Evolutionary conservation across 306 rosid genomes (phyloP), one percentile per base, ranked within the genome.

Genomic region (Prunus padus): DNA sequence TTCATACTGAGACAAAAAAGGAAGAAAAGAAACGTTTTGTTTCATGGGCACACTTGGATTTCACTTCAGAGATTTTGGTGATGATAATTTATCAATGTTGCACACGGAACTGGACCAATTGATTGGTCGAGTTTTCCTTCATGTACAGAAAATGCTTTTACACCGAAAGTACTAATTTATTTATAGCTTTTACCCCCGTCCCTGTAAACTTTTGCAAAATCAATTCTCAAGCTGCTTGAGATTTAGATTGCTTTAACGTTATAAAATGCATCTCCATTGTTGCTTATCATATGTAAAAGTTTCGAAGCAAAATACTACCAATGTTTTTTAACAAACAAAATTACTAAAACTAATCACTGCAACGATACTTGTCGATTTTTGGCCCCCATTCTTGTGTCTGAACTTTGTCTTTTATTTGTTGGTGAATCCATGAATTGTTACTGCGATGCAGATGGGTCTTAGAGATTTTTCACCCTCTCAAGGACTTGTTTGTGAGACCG

Each of bases 401-500:
- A n/a, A n/a, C n/a, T n/a, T n/a, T n/a, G n/a, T n/a, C n/a, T n/a
- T n/a, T n/a, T n/a, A n/a, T n/a, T n/a, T n/a, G n/a, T n/a, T n/a
- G n/a, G n/a, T n/a, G n/a, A n/a, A n/a, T n/a, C n/a, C n/a, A n/a
- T n/a, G n/a, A n/a, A n/a, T n/a, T 46, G 16, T 12, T 46, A 3
- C 51, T 2, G 3, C 13, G 42, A 37, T 37, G 42, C 42, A 7
- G 42, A 37, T 6, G 42, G 9, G 42, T 37, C 42, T 6, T 7
- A 37, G 42, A 7, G 42, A 37, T 2, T 8, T 55, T 11, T 67
- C 72, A 83, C 96, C 90, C 79, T 82, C 26, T 13, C 71, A 33
- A 82, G 80, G 60, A 83, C 54, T 76, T 81, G 85, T 79, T 84
- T 88, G 65, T 86, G 90, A 63, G 75, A 84, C 47, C 77, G 81